phyloP scores from a whole-genome alignment of 257 asterid genomes.

The Ilex asprella region DNA sequence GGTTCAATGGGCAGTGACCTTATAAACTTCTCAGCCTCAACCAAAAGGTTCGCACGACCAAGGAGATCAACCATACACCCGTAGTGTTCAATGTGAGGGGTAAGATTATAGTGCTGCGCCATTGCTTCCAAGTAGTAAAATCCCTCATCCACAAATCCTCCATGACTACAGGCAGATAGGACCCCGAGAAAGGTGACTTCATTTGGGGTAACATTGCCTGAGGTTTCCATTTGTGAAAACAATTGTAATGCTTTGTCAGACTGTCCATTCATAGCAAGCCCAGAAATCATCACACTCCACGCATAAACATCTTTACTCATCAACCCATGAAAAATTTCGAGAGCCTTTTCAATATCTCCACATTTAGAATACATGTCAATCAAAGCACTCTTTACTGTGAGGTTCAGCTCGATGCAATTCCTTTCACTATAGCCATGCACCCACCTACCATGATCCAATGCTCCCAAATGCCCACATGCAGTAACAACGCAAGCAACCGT shows the following conservation, averaged over 20 bases:
- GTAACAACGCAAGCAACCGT: slow-evolving; percentile 10
- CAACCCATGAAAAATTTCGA: slow-evolving; percentile 10
- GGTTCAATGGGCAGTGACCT: slow-evolving; percentile 7
- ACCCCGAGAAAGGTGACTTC: slow-evolving; percentile 17
- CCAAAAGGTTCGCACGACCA: slow-evolving; percentile 16
- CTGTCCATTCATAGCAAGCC: slow-evolving; percentile 14
- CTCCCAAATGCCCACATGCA: slow-evolving; percentile 18
- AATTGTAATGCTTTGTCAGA: slow-evolving; percentile 5
- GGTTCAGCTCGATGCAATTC: slow-evolving; percentile 6
- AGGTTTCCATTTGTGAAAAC: slow-evolving; percentile 10
- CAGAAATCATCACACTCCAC: slow-evolving; percentile 15
- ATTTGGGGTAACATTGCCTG: slow-evolving; percentile 7
- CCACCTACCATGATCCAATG: slow-evolving; percentile 16
- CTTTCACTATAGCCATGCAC: slow-evolving; percentile 9
- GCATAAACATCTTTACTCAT: slow-evolving; percentile 14
- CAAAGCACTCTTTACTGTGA: slow-evolving; percentile 12
- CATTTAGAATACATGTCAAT: slow-evolving; percentile 19
- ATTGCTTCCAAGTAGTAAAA: slow-evolving; percentile 12
- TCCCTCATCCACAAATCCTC: slow-evolving; percentile 12
- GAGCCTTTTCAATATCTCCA: slow-evolving; percentile 13
- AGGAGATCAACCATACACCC: slow-evolving; percentile 18
- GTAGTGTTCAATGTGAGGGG: background rate
- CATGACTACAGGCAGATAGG: slow-evolving; percentile 15
- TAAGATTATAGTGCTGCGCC: background rate
- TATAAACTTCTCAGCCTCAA: slow-evolving; percentile 11